Conservation (phyloP, 345 rosid genomes). For the Bruguiera gymnorhiza region DNA sequence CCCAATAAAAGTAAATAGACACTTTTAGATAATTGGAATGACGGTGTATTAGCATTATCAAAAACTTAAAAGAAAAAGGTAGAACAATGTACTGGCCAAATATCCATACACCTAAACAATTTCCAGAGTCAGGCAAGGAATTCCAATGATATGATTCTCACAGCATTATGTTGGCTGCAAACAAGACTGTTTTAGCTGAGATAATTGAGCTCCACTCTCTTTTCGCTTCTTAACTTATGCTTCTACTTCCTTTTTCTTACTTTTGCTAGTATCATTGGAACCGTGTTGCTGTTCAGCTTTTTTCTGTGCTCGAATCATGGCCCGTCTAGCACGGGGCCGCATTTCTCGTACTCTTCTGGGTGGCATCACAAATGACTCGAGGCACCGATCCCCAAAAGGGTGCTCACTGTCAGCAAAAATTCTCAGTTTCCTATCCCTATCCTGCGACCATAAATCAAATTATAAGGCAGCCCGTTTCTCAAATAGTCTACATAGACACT, state of each 20-base stretch:
- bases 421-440: conserved; percentile 88
- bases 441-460: conserved; percentile 45
- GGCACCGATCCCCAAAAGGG: conserved; percentile 73
- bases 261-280: conserved; percentile 40
- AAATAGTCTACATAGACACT: neutral
- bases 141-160: conserved; percentile 1
- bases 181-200: neutral
- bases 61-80: no score
- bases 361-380: conserved; percentile 74
- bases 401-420: conserved; percentile 81
- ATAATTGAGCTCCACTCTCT: neutral
- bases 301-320: conserved; percentile 85
- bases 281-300: conserved; percentile 65
- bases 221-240: conserved; percentile 22
- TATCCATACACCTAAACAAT: no score
- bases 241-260: conserved; percentile 48
- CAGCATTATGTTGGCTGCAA: conserved; percentile 16
- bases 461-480: neutral
- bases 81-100: neutral
- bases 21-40: no score
- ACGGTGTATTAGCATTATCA: no score
- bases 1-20: no score
- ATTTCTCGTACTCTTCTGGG: conserved; percentile 79
- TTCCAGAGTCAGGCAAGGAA: neutral
- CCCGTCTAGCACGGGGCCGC: conserved; percentile 94